Base-by-base conservation (phyloP, 78 protist species). In the Dictyostelium citrinum region DNA sequence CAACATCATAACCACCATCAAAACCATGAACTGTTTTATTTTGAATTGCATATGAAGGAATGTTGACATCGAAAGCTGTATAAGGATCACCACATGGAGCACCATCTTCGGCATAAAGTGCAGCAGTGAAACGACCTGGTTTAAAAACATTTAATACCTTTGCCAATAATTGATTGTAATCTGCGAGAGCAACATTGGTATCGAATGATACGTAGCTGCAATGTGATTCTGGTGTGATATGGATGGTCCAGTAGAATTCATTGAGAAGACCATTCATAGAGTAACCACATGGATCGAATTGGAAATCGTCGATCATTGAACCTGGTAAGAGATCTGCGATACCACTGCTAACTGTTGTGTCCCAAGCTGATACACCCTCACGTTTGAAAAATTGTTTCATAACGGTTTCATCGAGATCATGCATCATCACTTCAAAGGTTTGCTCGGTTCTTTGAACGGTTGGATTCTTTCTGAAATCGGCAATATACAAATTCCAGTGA, bases 241-340 rank as follows among this genome's bases (percentile, higher is more conserved):
- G 97, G 55, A 95, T 95, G 8, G 97, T 95, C 90, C 83, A 71
- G 79, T 90, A 95, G 20, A 75, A 51, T 5, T 35, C 31, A 49
- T 77, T 77, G 27, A 72, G 41, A 17, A 98, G 77, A 2, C 98
- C 99, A 80, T 98, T 98, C 97, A 94, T 91, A 11, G 98, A 97
- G 95, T 98, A 98, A n/a, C 99, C 99, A 81, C 98, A 98, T 5
- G 99, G 99, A 16, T 96, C 97, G 68, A 98, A 98, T 55, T 93
- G 71, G 77, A 71, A 76, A 64, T 86, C 98, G 72, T 96, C 97
- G 58, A 91, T 90, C 22, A 49, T 67, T 8, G 85, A 82, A 14
- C 94, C 92, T 9, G 98, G 90, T 12, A 90, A 20, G 9, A 96
- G 58, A 51, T 86, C 31, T 17, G 29, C 81, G 61, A 84, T 91